Percentiles rank a stretch among this genome's conserved stretches.
Evolutionary conservation across 2,329 filamentous ascomycete species (phyloP).

Genomic region (Dothiorella sarmentorum): DNA sequence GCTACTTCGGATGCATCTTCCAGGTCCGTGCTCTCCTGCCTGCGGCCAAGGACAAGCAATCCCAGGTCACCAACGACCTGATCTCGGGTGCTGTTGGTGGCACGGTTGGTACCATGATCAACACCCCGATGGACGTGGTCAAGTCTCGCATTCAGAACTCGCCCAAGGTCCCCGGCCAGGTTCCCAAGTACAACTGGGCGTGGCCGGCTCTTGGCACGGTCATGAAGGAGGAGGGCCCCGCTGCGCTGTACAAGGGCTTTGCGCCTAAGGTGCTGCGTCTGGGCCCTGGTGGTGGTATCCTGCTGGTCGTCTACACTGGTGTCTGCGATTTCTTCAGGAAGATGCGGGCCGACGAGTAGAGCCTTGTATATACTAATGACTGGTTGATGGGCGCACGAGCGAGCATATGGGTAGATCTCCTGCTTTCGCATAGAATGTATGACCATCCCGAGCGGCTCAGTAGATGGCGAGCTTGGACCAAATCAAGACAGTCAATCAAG

Average conservation of each 20-base stretch:
- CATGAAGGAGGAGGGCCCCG: constrained; percentile 88
- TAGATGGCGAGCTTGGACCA: neutral
- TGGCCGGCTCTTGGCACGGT: constrained; percentile 83
- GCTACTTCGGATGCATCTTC: constrained; percentile 98
- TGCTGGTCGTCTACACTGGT: constrained; percentile 81
- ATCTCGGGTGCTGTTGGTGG: constrained; percentile 84
- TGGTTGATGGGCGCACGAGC: constrained; percentile 1
- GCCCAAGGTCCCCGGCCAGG: constrained; percentile 71
- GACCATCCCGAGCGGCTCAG: neutral
- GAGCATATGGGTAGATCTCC: constrained; percentile 6
- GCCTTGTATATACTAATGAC: neutral
- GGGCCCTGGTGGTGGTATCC: constrained; percentile 68
- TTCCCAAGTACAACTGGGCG: constrained; percentile 98
- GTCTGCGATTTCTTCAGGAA: constrained; percentile 91
- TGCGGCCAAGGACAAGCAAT: constrained; percentile 71
- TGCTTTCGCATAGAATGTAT: neutral
- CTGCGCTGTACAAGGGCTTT: constrained; percentile 95
- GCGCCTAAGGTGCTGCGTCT: constrained; percentile 84
- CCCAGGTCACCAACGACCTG: constrained; percentile 82
- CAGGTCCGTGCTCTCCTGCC: constrained; percentile 86
- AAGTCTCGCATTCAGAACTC: constrained; percentile 98
- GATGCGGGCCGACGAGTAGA: constrained; percentile 48
- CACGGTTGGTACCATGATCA: constrained; percentile 84
- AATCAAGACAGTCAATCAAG: neutral
- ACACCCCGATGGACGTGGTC: constrained; percentile 95